Evolutionary conservation across 1,284 basidiomycete genomes (phyloP).

Genomic region (Microbotryum intermedium): DNA sequence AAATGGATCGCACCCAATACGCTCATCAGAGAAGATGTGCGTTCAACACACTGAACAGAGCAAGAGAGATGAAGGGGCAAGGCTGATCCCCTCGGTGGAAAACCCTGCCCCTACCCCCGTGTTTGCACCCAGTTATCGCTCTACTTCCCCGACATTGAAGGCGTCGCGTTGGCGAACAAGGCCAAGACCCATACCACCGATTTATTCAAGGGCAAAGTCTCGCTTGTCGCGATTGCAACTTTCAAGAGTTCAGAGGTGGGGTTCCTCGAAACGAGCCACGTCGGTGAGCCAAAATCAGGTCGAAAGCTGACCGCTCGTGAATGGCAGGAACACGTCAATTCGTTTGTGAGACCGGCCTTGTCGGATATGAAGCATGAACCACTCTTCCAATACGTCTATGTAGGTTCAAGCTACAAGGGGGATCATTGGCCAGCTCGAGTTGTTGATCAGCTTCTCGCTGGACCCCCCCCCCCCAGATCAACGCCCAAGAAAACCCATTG

Average conservation of each 20-base stretch:
- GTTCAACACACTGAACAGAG: slow-evolving; percentile 36
- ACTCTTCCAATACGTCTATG: slow-evolving; percentile 65
- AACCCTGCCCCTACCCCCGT: slow-evolving; percentile 1
- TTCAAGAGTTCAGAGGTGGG: slow-evolving; percentile 77
- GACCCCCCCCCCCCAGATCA: slow-evolving; percentile 52
- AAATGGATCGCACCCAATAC: slow-evolving; percentile 87
- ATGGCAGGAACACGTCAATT: slow-evolving; percentile 65
- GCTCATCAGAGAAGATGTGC: slow-evolving; percentile 77
- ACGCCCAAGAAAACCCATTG: slow-evolving; percentile 79
- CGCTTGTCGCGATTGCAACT: slow-evolving; percentile 68
- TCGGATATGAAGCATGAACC: slow-evolving; percentile 54
- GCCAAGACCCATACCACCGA: slow-evolving; percentile 65
- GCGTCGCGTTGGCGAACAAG: slow-evolving; percentile 51
- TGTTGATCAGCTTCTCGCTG: not conserved
- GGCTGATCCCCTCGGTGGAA: not conserved
- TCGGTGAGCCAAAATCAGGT: not conserved
- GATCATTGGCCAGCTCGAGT: not conserved
- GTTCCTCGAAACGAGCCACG: slow-evolving; percentile 14
- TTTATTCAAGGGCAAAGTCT: slow-evolving; percentile 65
- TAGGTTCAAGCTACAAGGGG: slow-evolving; percentile 30
- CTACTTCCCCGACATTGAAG: slow-evolving; percentile 82
- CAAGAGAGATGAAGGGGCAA: not conserved
- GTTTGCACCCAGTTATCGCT: slow-evolving; percentile 44
- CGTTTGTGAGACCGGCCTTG: slow-evolving; percentile 61
- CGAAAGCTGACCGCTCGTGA: not conserved